phyloP scores from a whole-genome alignment of 2,329 filamentous ascomycete genomes.

The Aspergillus fischeri region DNA sequence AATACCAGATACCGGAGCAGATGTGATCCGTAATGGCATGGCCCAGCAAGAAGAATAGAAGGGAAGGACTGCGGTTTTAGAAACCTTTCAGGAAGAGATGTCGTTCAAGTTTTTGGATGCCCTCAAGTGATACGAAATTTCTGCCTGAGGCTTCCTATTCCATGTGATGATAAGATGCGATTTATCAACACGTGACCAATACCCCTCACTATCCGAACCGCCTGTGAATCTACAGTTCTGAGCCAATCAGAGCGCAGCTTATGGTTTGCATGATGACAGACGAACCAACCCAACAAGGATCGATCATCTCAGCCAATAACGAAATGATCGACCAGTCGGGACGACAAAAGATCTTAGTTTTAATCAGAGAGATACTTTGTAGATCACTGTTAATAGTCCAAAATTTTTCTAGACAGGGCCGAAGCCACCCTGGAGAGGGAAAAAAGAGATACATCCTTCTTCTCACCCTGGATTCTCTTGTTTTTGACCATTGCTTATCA shows the following conservation, averaged over 20 bases:
- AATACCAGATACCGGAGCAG: slow-evolving; percentile 45
- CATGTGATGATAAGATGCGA: background rate
- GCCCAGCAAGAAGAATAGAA: slow-evolving; percentile 5
- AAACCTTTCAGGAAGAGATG: background rate
- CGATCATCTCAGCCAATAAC: background rate
- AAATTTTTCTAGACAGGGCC: background rate
- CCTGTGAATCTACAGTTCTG: background rate
- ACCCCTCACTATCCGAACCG: background rate
- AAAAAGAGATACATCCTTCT: background rate
- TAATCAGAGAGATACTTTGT: background rate
- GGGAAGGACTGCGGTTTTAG: background rate
- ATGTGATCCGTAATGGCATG: slow-evolving; percentile 48
- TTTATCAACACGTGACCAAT: background rate
- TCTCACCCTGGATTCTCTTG: background rate
- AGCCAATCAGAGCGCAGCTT: background rate
- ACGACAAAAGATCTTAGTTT: background rate
- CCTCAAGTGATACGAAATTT: background rate
- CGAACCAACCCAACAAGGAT: background rate
- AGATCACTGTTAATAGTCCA: background rate
- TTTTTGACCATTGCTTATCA: background rate
- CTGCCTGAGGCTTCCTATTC: background rate
- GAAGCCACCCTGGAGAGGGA: background rate
- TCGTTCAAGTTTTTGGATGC: background rate
- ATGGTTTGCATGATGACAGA: background rate
- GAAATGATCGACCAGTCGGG: background rate